Evolutionary conservation across 2,329 filamentous ascomycete species (phyloP).

Genomic region (Beauveria caledonica): DNA sequence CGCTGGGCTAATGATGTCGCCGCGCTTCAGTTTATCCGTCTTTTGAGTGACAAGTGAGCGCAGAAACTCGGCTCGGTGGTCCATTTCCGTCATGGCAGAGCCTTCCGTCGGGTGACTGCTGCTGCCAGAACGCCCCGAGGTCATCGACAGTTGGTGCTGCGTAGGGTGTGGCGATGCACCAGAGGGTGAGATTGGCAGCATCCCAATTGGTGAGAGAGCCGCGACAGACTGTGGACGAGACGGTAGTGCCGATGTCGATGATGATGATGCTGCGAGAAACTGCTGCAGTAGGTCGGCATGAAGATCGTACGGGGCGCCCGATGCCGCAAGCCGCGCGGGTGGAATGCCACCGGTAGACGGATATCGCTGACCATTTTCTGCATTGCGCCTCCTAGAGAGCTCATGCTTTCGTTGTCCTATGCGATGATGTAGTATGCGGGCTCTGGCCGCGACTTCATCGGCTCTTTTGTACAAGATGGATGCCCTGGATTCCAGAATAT

Average conservation of each 20-base stretch:
- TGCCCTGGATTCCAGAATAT: slow-evolving; percentile 74
- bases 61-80: slow-evolving; percentile 25
- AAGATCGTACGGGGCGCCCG: slow-evolving; percentile 35
- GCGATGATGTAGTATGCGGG: slow-evolving; percentile 73
- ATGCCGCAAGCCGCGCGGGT: slow-evolving; percentile 14
- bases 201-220: slow-evolving; percentile 18
- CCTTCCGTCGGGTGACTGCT: slow-evolving; percentile 12
- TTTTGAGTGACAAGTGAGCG: slow-evolving; percentile 58
- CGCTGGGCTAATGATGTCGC: slow-evolving; percentile 68
- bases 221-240: slow-evolving; percentile 22
- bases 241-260: slow-evolving; percentile 13
- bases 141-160: slow-evolving; percentile 12
- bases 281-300: slow-evolving; percentile 49
- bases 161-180: slow-evolving; percentile 17
- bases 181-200: slow-evolving; percentile 21
- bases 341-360: slow-evolving; percentile 23
- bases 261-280: slow-evolving; percentile 27
- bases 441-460: slow-evolving; percentile 56
- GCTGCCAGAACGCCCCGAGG: slow-evolving; percentile 13
- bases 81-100: slow-evolving; percentile 21
- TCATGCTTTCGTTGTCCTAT: slow-evolving; percentile 35
- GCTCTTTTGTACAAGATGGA: slow-evolving; percentile 71
- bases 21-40: slow-evolving; percentile 67
- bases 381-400: slow-evolving; percentile 21
- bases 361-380: slow-evolving; percentile 24